Evolutionary conservation across 768 basidiomycete species (phyloP).

Genomic region (Exidia glandulosa): DNA sequence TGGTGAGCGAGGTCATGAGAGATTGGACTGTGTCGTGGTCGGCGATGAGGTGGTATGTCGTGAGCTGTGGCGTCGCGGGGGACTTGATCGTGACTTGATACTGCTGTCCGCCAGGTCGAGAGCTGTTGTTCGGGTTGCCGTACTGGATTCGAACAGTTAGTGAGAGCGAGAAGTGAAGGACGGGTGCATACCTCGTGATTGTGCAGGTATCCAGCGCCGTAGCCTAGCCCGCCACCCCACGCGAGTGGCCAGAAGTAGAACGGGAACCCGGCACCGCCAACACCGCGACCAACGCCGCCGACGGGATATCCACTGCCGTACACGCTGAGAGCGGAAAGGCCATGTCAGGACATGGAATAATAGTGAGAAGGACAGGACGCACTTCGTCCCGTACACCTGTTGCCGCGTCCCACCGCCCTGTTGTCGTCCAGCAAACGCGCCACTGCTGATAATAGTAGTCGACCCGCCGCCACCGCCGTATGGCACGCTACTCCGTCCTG

Average conservation of each 20-base stretch:
- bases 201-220: slow-evolving; percentile 22
- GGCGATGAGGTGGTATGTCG: slow-evolving; percentile 35
- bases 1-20: slow-evolving; percentile 30
- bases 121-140: slow-evolving; percentile 31
- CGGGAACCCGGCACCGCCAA: slow-evolving; percentile 42
- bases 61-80: slow-evolving; percentile 23
- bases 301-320: slow-evolving; percentile 51
- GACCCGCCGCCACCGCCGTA: slow-evolving; percentile 25
- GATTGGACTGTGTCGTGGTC: slow-evolving; percentile 37
- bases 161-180: neutral
- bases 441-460: slow-evolving; percentile 27
- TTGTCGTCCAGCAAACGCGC: slow-evolving; percentile 26
- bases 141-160: slow-evolving; percentile 23
- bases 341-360: neutral
- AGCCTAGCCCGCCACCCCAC: slow-evolving; percentile 28
- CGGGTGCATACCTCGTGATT: slow-evolving; percentile 29
- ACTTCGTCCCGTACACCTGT: slow-evolving; percentile 36
- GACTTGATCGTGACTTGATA: slow-evolving; percentile 29
- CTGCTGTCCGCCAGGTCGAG: slow-evolving; percentile 39
- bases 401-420: slow-evolving; percentile 42
- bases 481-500: too few species aligned
- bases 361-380: slow-evolving; percentile 11
- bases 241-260: slow-evolving; percentile 57
- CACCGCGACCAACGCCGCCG: slow-evolving; percentile 27
- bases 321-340: slow-evolving; percentile 19